A percentile compares a stretch with the other conserved stretches of the same genome.
These are phyloP conservation scores for Entomortierella beljakovae DNA, from an alignment of 192 early-diverging fungal species.

Conservation along the genomic window DNA sequence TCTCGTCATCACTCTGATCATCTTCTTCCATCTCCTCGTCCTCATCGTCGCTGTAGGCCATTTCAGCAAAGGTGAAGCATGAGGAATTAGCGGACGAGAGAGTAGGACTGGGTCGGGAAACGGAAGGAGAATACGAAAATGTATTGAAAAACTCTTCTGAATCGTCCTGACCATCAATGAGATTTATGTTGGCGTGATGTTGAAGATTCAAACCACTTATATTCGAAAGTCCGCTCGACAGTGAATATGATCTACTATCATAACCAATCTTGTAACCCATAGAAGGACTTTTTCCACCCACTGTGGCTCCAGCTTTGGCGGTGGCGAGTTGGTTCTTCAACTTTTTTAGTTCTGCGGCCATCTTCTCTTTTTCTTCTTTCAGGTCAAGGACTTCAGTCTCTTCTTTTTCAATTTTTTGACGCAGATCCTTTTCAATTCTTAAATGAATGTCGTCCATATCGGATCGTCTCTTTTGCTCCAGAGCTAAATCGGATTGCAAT, in stretches of 20 bases:
- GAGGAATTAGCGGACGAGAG: too few species aligned
- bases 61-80: neutral
- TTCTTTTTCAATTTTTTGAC: slow-evolving; percentile 27
- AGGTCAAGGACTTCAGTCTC: slow-evolving; percentile 22
- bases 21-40: slow-evolving; percentile 46
- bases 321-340: slow-evolving; percentile 20
- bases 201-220: slow-evolving; percentile 20
- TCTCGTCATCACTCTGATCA: slow-evolving; percentile 21
- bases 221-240: slow-evolving; percentile 30
- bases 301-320: neutral
- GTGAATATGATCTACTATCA: slow-evolving; percentile 26
- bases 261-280: slow-evolving; percentile 21
- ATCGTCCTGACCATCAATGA: slow-evolving; percentile 36
- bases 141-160: slow-evolving; percentile 31
- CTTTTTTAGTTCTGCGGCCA: slow-evolving; percentile 18
- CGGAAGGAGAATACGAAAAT: slow-evolving; percentile 21
- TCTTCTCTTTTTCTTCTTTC: slow-evolving; percentile 28
- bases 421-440: slow-evolving; percentile 30
- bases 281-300: neutral
- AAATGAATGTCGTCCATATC: slow-evolving; percentile 34
- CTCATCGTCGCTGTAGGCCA: slow-evolving; percentile 23
- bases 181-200: neutral
- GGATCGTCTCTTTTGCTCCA: slow-evolving; percentile 31
- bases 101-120: neutral
- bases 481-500: slow-evolving; percentile 28